Evolutionary conservation across 129 eudicot species (phyloP).

Genomic region (Flaveria bidentis): DNA sequence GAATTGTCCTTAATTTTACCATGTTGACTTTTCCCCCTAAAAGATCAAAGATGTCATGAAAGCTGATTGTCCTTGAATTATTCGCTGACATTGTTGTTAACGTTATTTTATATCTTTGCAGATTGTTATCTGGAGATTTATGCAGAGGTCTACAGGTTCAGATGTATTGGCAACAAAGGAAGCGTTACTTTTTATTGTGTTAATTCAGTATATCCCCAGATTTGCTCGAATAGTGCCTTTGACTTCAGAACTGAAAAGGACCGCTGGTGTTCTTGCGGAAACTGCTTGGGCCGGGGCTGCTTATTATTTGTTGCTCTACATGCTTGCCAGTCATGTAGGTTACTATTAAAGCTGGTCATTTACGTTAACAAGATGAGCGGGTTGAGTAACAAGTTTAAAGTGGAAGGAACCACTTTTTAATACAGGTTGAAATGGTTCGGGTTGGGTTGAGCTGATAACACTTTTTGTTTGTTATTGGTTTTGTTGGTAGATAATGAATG

Average conservation of each 20-base stretch:
- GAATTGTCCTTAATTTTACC: background rate
- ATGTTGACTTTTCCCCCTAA: background rate
- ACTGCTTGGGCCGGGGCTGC: constrained; percentile 99
- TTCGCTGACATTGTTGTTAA: background rate
- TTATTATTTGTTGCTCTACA: constrained; percentile 74
- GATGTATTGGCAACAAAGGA: constrained; percentile 82
- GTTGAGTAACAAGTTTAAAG: background rate
- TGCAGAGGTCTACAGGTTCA: constrained; percentile 68
- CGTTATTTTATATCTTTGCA: constrained; percentile 40
- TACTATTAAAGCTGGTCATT: constrained; percentile 6
- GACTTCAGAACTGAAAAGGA: constrained; percentile 84
- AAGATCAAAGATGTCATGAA: background rate
- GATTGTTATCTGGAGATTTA: constrained; percentile 88
- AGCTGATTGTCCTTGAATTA: background rate
- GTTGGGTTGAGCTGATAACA: background rate
- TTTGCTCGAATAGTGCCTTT: constrained; percentile 70
- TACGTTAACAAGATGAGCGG: constrained; percentile 5
- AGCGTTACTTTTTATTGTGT: constrained; percentile 65
- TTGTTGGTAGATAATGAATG: background rate
- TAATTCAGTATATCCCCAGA: constrained; percentile 81
- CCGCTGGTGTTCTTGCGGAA: constrained; percentile 90
- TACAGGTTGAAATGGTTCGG: background rate
- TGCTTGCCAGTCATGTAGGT: constrained; percentile 97
- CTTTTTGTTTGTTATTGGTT: background rate
- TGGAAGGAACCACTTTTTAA: background rate